phyloP scores from a whole-genome alignment of 345 rosid species.

The Rhodamnia rubescens region DNA sequence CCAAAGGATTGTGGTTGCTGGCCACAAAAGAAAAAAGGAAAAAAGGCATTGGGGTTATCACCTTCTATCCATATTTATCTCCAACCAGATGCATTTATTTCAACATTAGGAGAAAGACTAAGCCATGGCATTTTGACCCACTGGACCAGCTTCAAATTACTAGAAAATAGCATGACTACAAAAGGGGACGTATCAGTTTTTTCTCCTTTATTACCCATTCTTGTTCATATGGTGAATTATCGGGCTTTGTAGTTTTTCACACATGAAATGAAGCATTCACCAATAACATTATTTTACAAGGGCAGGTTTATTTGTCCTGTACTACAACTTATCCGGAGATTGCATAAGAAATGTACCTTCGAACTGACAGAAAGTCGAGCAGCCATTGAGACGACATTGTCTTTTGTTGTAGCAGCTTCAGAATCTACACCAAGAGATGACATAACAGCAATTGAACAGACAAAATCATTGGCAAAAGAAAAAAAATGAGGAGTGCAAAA shows the following conservation, averaged over 20 bases:
- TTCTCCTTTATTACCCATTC: neutral
- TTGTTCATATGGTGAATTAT: neutral
- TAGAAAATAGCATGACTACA: neutral
- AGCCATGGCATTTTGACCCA: neutral
- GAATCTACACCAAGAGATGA: constrained; percentile 31
- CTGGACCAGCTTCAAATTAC: neutral
- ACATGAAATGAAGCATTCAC: neutral
- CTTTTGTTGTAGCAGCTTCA: constrained; percentile 43
- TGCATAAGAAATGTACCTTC: constrained; percentile 33
- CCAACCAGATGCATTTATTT: neutral
- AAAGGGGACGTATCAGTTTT: neutral
- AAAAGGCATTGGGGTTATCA: neutral
- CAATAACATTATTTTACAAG: neutral
- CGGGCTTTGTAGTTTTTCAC: neutral
- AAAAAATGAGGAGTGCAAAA: neutral
- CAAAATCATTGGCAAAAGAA: neutral
- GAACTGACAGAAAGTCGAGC: constrained; percentile 71
- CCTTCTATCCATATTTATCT: neutral
- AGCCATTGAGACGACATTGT: constrained; percentile 60
- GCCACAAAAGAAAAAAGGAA: no score
- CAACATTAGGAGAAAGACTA: neutral
- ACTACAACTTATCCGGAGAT: neutral
- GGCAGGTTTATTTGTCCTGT: neutral
- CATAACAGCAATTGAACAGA: neutral
- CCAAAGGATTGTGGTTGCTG: neutral